Evolutionary conservation across 2,329 filamentous ascomycete species (phyloP), one percentile per base, ranked within the genome.

Genomic region (Madurella fahalii): DNA sequence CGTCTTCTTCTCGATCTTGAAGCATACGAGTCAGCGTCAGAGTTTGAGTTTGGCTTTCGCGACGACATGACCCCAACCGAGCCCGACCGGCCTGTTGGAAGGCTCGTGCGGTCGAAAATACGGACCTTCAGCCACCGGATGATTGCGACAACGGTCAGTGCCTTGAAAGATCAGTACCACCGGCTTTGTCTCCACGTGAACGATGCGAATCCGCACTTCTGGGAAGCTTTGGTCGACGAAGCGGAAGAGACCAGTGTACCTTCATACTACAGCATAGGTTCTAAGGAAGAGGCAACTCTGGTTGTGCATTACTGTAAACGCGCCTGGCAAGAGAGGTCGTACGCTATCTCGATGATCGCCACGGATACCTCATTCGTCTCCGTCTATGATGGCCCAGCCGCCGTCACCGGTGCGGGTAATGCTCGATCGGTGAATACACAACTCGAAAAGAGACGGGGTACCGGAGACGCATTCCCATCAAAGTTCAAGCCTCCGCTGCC

Each of bases 271-370:
- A 37, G 3, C 25, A 9, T 0, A 8, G 58, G 61, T 9, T 57
- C 50, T n/a, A 12, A n/a, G 15, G 57, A 58, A 40, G 56, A 63
- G 39, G 58, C 62, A 2, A 34, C 53, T 8, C 3, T 57, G 40
- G 55, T 52, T 11, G 2, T 61, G 17, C 44, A 44, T 20, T 42
- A 56, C 2, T 58, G 56, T 34, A 47, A 47, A 20, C 2, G 16
- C 17, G 56, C 58, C 37, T 65, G 63, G 61, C 13, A 56, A 15
- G 59, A 63, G 41, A 52, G 40, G 25, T 56, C 58, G 39, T 59
- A 55, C 37, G 58, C 60, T 12, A 31, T 60, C n/a, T 7, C 42
- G 3, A 59, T 52, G 54, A 44, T 61, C 30, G 48, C 57, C 5
- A 9, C 32, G 20, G 58, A 61, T 18, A 57, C 59, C 17, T 8